phyloP scores from a whole-genome alignment of 257 asterid species.

The Euphrasia confusa region DNA sequence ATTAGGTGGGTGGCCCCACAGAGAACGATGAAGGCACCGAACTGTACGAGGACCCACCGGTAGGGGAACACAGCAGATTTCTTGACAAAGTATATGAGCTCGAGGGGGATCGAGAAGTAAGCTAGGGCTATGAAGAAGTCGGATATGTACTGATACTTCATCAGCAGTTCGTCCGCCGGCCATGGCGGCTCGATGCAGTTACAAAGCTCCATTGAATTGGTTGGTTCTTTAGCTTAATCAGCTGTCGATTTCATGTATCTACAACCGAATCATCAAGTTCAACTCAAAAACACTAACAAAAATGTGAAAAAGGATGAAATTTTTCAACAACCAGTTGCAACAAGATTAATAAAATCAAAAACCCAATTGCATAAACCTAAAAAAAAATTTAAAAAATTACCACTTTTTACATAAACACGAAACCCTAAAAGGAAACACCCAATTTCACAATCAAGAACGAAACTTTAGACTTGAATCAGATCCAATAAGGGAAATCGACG shows the following conservation, averaged over 20 bases:
- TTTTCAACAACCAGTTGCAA: constrained; percentile 10
- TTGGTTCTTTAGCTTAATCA: constrained; percentile 25
- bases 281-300: neutral
- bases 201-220: constrained; percentile 63
- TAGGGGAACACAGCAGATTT: constrained; percentile 97
- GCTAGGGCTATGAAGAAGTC: constrained; percentile 99
- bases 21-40: constrained; percentile 96
- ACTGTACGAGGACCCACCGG: constrained; percentile 98
- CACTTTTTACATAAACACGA: constrained; percentile 11
- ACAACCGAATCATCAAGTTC: constrained; percentile 17
- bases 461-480: constrained; percentile 16
- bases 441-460: constrained; percentile 4
- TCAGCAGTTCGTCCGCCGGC: constrained; percentile 88
- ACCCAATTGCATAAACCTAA: constrained; percentile 2
- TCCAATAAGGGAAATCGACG: constrained; percentile 19
- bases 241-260: constrained; percentile 28
- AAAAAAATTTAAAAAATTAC: neutral
- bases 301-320: neutral
- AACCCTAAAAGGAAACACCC: neutral
- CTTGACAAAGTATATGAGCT: constrained; percentile 88
- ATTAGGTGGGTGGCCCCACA: constrained; percentile 98
- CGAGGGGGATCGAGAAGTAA: constrained; percentile 93
- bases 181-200: constrained; percentile 87
- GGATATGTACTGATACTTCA: constrained; percentile 92
- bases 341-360: constrained; percentile 22